Evolutionary conservation across 2,329 filamentous ascomycete species (phyloP), one percentile per base, ranked within the genome.

Genomic region (Trichoderma sp.): DNA sequence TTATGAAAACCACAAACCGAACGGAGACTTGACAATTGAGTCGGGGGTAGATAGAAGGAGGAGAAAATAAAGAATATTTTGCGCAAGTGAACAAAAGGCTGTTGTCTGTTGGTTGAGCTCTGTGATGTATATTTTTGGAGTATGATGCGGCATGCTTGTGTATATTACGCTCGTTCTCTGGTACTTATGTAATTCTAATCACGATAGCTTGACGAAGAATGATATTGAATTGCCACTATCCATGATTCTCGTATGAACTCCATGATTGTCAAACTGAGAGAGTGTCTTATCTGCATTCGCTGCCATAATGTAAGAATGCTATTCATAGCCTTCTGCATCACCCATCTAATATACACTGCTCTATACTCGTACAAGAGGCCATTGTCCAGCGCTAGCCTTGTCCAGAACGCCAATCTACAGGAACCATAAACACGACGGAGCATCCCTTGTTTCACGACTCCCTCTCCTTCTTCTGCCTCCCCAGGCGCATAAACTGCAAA

Each of bases 401-500:
- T n/a, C 34, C 59, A 14, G 51, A 34, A n/a, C 60, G 49, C 60
- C 63, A 58, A 43, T 49, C 26, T 49, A 34, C 32, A 46, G 16
- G 13, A 43, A 13, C 34, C n/a, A 46, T n/a, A n/a, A 43, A n/a
- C 18, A 43, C 39, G 39, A 43, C 18, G 39, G 39, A 18, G 39
- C 39, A 43, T 5, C 39, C n/a, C 18, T n/a, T 7, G 39, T 39
- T 39, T 67, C 51, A 61, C 24, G 58, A 74, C 18, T 64, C 63
- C 21, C 46, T 70, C 8, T 76, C 73, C 63, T 73, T 76, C 60
- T 74, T 77, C 66, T 71, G 74, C 49, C 74, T 74, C 68, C 75
- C 73, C 75, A 79, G 73, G 13, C 79, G 75, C 72, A 79, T 80
- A 60, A 81, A 73, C 10, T 79, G 78, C 28, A 81, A 71, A 68